phyloP scores from a whole-genome alignment of 208 protist species.

The Trypanosoma rangeli region DNA sequence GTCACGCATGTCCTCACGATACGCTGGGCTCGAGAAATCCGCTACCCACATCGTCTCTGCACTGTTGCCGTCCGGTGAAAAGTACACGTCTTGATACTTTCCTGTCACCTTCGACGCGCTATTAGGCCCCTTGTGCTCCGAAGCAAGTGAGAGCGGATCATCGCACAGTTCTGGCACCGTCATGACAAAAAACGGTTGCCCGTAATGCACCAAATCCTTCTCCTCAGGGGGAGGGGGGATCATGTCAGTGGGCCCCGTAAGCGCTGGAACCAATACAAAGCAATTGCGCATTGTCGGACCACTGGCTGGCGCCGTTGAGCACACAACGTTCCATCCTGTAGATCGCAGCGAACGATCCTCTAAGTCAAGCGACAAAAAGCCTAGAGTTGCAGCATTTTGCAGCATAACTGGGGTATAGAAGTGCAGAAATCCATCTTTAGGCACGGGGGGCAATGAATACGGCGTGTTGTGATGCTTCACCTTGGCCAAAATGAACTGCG shows the following conservation, averaged over 20 bases:
- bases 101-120: slow-evolving; percentile 67
- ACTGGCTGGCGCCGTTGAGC: slow-evolving; percentile 47
- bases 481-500: slow-evolving; percentile 69
- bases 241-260: slow-evolving; percentile 65
- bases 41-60: slow-evolving; percentile 71
- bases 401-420: slow-evolving; percentile 83
- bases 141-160: slow-evolving; percentile 75
- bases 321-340: slow-evolving; percentile 70
- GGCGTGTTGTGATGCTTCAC: slow-evolving; percentile 81
- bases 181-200: slow-evolving; percentile 87
- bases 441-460: slow-evolving; percentile 42
- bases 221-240: slow-evolving; percentile 73
- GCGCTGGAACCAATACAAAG: slow-evolving; percentile 68
- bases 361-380: slow-evolving; percentile 82
- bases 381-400: slow-evolving; percentile 74
- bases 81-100: slow-evolving; percentile 80
- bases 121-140: slow-evolving; percentile 58
- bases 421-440: slow-evolving; percentile 67
- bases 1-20: slow-evolving; percentile 86
- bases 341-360: slow-evolving; percentile 55
- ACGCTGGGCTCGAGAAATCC: slow-evolving; percentile 74
- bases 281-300: slow-evolving; percentile 72
- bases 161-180: slow-evolving; percentile 67
- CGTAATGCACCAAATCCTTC: slow-evolving; percentile 87
- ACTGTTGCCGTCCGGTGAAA: slow-evolving; percentile 74